Conservation (phyloP, 768 basidiomycete species). For the Cystofilobasidium ferigula region DNA sequence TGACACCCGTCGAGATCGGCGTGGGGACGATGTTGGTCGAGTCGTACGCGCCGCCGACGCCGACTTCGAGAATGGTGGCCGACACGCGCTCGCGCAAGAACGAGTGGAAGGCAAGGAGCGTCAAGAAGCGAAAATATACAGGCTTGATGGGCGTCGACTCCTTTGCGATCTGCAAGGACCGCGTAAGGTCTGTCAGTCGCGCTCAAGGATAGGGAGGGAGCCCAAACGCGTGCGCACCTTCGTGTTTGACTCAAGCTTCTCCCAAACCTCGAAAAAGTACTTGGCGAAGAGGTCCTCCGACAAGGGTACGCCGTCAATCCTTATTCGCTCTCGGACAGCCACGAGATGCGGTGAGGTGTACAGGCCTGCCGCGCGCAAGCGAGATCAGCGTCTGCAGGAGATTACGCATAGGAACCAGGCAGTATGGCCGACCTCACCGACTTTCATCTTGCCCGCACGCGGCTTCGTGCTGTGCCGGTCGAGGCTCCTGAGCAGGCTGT, state of each 20-base stretch:
- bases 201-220: neutral
- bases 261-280: conserved; percentile 96
- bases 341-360: conserved; percentile 96
- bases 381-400: neutral
- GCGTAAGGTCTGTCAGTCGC: neutral
- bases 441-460: conserved; percentile 44
- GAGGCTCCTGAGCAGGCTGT: conserved; percentile 69
- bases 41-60: conserved; percentile 86
- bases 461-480: neutral
- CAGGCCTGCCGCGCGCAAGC: conserved; percentile 48
- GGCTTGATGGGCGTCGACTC: conserved; percentile 57
- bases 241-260: conserved; percentile 56
- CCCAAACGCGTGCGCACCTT: conserved; percentile 42
- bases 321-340: conserved; percentile 87
- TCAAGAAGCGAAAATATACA: conserved; percentile 85
- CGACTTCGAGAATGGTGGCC: conserved; percentile 89
- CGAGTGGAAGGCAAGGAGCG: conserved; percentile 79
- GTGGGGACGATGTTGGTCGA: conserved; percentile 90
- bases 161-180: conserved; percentile 5
- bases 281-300: conserved; percentile 77
- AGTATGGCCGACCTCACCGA: conserved; percentile 48
- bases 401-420: neutral
- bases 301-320: conserved; percentile 79
- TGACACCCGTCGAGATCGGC: conserved; percentile 80
- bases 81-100: conserved; percentile 69